A percentile compares a stretch with the other conserved stretches of the same genome.
Conservation (phyloP, 1,139 yeast genomes). For the Diutina siamensis region DNA sequence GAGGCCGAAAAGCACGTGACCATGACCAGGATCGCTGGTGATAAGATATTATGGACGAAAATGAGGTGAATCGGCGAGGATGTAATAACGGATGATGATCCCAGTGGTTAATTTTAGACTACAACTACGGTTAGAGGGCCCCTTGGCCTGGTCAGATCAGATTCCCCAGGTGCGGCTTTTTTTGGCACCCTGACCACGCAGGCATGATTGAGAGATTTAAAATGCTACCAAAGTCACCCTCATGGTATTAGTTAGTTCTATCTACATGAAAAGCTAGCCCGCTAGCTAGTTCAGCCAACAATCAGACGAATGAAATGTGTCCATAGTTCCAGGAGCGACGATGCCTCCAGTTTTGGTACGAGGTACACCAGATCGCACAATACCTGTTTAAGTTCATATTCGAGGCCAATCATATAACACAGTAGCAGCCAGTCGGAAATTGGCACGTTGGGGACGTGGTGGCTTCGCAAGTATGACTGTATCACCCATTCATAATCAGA, state of each 20-base stretch:
- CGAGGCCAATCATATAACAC: constrained; percentile 5
- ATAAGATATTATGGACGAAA: too few relatives aligned
- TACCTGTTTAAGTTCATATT: not conserved
- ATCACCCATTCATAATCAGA: constrained; percentile 4
- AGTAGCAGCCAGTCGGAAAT: constrained; percentile 5
- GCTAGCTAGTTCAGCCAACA: not conserved
- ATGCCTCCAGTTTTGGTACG: not conserved
- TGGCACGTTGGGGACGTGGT: not conserved
- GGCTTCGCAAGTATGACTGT: not conserved
- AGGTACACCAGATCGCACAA: not conserved
- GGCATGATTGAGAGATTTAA: too few relatives aligned
- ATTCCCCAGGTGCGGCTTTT: too few relatives aligned
- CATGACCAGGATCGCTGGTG: too few relatives aligned
- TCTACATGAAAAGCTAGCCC: constrained; percentile 1
- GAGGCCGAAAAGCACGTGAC: not conserved
- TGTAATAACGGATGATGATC: too few relatives aligned
- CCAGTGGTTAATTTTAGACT: too few relatives aligned
- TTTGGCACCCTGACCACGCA: too few relatives aligned
- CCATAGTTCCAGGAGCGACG: not conserved
- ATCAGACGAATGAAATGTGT: not conserved
- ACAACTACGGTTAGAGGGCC: too few relatives aligned
- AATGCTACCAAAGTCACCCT: too few relatives aligned
- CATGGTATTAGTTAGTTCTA: too few relatives aligned
- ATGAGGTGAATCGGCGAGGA: too few relatives aligned
- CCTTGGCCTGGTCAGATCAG: too few relatives aligned